Percentiles rank a stretch among this genome's conserved stretches.
Evolutionary conservation across 2,329 filamentous ascomycete genomes (phyloP).

Genomic region (Fusarium incarnatum): DNA sequence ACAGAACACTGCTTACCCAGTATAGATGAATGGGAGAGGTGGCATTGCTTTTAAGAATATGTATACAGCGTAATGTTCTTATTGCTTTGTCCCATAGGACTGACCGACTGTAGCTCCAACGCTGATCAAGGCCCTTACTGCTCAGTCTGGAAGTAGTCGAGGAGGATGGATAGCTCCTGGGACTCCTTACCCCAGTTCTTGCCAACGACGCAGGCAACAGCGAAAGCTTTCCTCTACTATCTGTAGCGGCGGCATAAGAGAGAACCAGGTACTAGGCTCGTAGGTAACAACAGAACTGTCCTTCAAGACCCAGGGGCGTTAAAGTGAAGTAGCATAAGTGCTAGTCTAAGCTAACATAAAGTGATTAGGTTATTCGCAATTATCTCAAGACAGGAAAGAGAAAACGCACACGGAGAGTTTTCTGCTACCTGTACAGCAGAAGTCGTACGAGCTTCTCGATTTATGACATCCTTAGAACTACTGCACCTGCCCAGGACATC

Average conservation of each 20-base stretch:
- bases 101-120: conserved; percentile 39
- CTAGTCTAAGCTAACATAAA: neutral
- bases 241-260: no score
- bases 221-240: no score
- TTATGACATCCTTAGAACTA: no score
- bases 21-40: neutral
- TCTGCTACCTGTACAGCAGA: no score
- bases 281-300: neutral
- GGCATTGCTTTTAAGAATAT: neutral
- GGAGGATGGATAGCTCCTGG: conserved; percentile 97
- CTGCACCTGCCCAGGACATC: no score
- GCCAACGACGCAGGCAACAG: conserved; percentile 88
- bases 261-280: no score
- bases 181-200: conserved; percentile 99
- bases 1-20: neutral
- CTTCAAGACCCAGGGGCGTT: neutral
- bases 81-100: neutral
- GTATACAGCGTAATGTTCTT: neutral
- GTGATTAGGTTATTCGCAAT: neutral
- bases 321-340: neutral
- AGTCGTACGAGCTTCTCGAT: no score
- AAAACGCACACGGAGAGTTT: no score
- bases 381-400: no score
- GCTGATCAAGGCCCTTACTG: conserved; percentile 61
- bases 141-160: conserved; percentile 99